Evolutionary conservation across 2,329 filamentous ascomycete species (phyloP), one percentile per base, ranked within the genome.

Genomic region (Xylaria sp.): DNA sequence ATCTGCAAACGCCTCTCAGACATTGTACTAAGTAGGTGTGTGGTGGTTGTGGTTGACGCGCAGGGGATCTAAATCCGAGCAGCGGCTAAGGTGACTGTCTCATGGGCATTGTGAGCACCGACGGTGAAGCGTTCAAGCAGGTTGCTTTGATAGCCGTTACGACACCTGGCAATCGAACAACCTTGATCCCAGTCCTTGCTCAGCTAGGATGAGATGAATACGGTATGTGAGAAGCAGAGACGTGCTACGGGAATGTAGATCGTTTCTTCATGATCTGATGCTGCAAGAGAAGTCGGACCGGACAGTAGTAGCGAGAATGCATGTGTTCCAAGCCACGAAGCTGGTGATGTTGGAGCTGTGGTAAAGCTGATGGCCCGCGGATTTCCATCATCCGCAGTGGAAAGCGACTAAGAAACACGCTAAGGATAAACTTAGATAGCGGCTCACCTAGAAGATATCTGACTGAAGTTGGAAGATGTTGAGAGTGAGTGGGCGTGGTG

Each of bases 201-300:
- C n/a, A 25, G 57, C 60, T 13, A n/a, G 60, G 66, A 51, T 69
- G 37, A 32, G 47, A 42, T 44, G 63, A 23, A 37, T 16, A 47
- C 6, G 9, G 44, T 21, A 51, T 58, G 37, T 18, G 48, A 40
- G 53, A 69, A 64, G 63, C 13, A 42, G 63, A 64, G 59, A 25
- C 35, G 55, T 55, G 21, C 42, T 32, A 44, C 35, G 23, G 37
- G 27, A 44, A 25, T 58, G 37, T 44, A 62, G 29, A 54, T 63
- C 51, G 57, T 58, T 29, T 35, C 47, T 51, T 65, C 59, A 71
- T 71, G 69, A 71, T 69, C 63, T 71, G 69, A 71, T 65, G 37
- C 25, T 58, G 44, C 51, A 50, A 21, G 27, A 44, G 47, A 44
- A 68, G 63, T 64, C 60, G 65, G 69, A 54, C 63, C 66, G 66